These are phyloP conservation scores for carrot (Daucus carota) DNA, from an alignment of 129 eudicot genomes.

Conservation along the genomic window DNA sequence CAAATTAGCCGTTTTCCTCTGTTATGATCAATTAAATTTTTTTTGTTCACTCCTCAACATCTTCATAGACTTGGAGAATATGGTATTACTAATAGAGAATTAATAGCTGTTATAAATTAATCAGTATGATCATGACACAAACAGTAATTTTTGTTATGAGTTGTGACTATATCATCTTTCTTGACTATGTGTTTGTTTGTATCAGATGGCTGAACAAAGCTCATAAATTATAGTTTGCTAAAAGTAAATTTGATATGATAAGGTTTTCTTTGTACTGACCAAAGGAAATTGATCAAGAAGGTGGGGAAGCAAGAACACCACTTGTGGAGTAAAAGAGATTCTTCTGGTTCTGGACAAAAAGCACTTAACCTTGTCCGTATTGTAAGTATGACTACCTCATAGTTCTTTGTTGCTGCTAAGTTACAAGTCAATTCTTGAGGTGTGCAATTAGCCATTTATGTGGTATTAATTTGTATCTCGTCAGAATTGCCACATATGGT, in stretches of 20 bases:
- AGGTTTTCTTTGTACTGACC: constrained; percentile 11
- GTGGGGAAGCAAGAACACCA: constrained; percentile 72
- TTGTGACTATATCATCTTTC: not conserved
- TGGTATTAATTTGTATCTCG: too few relatives aligned
- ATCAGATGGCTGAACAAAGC: not conserved
- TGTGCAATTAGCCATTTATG: not conserved
- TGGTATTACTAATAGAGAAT: not conserved
- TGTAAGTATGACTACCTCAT: constrained; percentile 27
- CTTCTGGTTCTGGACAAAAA: constrained; percentile 69
- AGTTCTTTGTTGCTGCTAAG: not conserved
- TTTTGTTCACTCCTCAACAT: not conserved
- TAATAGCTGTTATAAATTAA: not conserved
- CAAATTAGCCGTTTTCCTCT: not conserved
- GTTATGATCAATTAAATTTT: not conserved
- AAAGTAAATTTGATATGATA: not conserved
- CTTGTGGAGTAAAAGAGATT: constrained; percentile 72
- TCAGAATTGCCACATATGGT: not conserved
- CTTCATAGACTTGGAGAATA: not conserved
- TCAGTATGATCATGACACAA: not conserved
- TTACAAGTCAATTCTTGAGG: not conserved
- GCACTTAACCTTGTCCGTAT: constrained; percentile 62
- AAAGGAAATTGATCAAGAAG: constrained; percentile 42
- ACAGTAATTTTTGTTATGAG: not conserved
- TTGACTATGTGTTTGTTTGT: not conserved
- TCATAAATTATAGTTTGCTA: not conserved